These are phyloP conservation scores for Globisporangium camurandrum DNA, from an alignment of 352 stramenopile species.

Conservation along the genomic window DNA sequence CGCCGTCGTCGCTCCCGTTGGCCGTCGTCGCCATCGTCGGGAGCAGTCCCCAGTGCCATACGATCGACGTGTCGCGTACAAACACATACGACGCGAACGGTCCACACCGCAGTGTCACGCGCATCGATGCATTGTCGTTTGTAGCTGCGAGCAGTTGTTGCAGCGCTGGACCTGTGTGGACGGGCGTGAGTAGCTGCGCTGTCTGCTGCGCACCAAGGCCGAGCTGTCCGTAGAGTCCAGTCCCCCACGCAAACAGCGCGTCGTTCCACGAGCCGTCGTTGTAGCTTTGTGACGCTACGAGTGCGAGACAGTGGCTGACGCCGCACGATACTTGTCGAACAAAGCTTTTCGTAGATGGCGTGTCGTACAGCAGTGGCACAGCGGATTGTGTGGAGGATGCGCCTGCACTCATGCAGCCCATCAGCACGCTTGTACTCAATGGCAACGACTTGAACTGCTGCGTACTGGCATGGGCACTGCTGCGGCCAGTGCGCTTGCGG, in stretches of 20 bases:
- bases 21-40: too few species aligned
- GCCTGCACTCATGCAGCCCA: too few species aligned
- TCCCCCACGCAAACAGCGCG: conserved; percentile 24
- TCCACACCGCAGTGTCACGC: conserved; percentile 20
- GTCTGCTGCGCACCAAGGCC: conserved; percentile 23
- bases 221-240: conserved; percentile 38
- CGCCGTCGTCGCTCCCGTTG: too few species aligned
- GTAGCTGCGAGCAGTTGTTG: conserved; percentile 7
- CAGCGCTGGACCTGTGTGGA: conserved; percentile 12
- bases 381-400: too few species aligned
- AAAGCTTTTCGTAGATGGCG: neutral
- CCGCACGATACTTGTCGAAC: conserved; percentile 31
- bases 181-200: conserved; percentile 14
- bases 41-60: conserved; percentile 32
- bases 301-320: conserved; percentile 28
- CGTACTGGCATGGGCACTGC: conserved; percentile 10
- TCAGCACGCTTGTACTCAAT: neutral
- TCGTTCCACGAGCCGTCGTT: neutral
- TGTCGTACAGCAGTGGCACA: neutral
- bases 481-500: conserved; percentile 13
- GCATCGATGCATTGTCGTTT: neutral
- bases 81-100: conserved; percentile 26
- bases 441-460: conserved; percentile 17
- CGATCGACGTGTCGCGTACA: conserved; percentile 6
- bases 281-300: conserved; percentile 5